These are phyloP conservation scores for Amanita fuliginea DNA, from an alignment of 768 basidiomycete species.

Conservation along the genomic window DNA sequence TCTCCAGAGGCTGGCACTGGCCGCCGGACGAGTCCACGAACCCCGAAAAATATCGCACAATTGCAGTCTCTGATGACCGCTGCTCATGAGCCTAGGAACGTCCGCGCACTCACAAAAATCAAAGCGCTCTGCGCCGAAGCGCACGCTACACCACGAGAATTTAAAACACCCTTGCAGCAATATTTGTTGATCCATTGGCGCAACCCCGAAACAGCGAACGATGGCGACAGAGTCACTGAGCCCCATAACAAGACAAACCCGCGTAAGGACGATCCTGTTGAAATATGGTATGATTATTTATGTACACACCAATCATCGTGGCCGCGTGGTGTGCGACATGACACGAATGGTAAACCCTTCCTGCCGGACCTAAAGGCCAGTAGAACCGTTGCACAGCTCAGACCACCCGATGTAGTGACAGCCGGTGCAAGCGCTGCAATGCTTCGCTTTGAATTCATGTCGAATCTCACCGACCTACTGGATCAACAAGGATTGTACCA, in stretches of 20 bases:
- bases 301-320: constrained; percentile 31
- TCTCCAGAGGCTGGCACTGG: constrained; percentile 4
- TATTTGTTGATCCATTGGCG: constrained; percentile 33
- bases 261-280: constrained; percentile 33
- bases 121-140: constrained; percentile 35
- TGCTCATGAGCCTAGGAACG: constrained; percentile 31
- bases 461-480: constrained; percentile 27
- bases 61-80: constrained; percentile 30
- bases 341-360: constrained; percentile 23
- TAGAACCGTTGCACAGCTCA: constrained; percentile 36
- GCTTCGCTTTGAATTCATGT: constrained; percentile 25
- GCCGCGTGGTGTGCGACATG: constrained; percentile 35
- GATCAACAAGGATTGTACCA: constrained; percentile 28
- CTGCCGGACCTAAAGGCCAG: constrained; percentile 34
- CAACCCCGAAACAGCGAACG: constrained; percentile 18
- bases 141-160: constrained; percentile 29
- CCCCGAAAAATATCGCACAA: constrained; percentile 26
- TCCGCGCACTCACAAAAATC: constrained; percentile 27
- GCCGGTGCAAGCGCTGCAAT: constrained; percentile 15
- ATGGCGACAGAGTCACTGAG: not conserved
- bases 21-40: constrained; percentile 11
- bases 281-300: constrained; percentile 35
- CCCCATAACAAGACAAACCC: constrained; percentile 25
- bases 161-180: constrained; percentile 32
- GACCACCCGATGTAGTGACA: constrained; percentile 22